phyloP scores from a whole-genome alignment of 2,329 filamentous ascomycete species.

The Sporothrix globosa region DNA sequence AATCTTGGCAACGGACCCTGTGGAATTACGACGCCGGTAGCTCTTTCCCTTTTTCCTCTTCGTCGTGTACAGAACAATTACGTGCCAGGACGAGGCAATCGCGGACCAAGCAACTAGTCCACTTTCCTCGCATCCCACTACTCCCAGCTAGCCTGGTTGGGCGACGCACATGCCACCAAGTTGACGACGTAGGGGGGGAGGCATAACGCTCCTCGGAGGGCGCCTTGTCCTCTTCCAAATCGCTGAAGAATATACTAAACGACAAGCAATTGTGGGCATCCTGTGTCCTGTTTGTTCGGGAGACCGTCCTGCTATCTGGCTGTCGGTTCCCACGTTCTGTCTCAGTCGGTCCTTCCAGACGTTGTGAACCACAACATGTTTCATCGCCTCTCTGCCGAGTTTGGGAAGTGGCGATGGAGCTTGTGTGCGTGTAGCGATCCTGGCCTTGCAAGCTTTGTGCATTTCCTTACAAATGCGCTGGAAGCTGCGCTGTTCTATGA shows the following conservation, averaged over 20 bases:
- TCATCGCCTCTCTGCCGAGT: conserved; percentile 30
- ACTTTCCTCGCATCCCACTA: not conserved
- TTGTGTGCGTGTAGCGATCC: conserved; percentile 3
- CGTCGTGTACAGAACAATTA: not conserved
- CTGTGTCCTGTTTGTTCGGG: not conserved
- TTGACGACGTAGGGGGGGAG: conserved; percentile 5
- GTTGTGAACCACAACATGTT: conserved; percentile 23
- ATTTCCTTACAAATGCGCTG: too few relatives aligned
- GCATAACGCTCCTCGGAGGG: not conserved
- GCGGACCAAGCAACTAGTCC: not conserved
- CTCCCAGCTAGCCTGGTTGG: conserved; percentile 8
- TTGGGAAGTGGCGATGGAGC: conserved; percentile 26
- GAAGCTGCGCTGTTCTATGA: too few relatives aligned
- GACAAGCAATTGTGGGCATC: not conserved
- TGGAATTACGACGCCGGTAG: conserved; percentile 6
- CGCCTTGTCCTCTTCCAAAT: not conserved
- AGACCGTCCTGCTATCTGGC: not conserved
- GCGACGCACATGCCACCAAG: conserved; percentile 20
- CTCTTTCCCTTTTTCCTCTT: conserved; percentile 13
- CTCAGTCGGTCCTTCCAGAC: conserved; percentile 7
- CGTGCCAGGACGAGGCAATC: not conserved
- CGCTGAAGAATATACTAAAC: not conserved
- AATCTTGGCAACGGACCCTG: conserved; percentile 19
- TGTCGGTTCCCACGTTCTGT: not conserved
- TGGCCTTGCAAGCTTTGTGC: not conserved